phyloP scores from a whole-genome alignment of 1,284 basidiomycete species.

The Sporisorium sorghi region DNA sequence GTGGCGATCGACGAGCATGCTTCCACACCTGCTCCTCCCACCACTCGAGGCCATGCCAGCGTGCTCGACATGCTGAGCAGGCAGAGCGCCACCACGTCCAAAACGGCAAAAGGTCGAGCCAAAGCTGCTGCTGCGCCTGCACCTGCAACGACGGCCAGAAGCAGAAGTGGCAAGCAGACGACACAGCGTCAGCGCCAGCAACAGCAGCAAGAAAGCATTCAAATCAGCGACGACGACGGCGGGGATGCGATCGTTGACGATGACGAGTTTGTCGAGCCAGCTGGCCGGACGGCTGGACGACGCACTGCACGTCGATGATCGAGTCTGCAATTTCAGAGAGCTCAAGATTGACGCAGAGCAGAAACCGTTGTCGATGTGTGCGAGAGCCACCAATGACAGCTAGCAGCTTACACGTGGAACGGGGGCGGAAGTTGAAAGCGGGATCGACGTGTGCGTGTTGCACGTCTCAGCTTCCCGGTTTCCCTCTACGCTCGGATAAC shows the following conservation, averaged over 20 bases:
- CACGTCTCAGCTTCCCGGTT: too few species aligned
- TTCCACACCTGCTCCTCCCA: conserved; percentile 20
- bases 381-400: conserved; percentile 2
- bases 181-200: conserved; percentile 6
- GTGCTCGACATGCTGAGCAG: conserved; percentile 39
- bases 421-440: conserved; percentile 1
- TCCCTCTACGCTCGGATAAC: too few species aligned
- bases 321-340: too few species aligned
- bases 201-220: conserved; percentile 38
- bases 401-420: conserved; percentile 5
- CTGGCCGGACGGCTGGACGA: conserved; percentile 9
- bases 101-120: not conserved
- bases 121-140: conserved; percentile 5
- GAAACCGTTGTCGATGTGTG: not conserved
- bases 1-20: conserved; percentile 22
- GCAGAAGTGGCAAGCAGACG: conserved; percentile 1
- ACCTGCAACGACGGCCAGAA: conserved; percentile 5
- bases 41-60: conserved; percentile 25
- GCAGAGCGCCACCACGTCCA: conserved; percentile 1
- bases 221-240: conserved; percentile 39
- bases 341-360: too few species aligned
- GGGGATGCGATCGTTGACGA: conserved; percentile 26
- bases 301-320: conserved; percentile 17
- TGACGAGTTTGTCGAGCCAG: conserved; percentile 43
- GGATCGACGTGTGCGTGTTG: conserved; percentile 9